These are phyloP conservation scores for Clonostachys solani DNA, from an alignment of 2,329 filamentous ascomycete genomes.

Conservation along the genomic window DNA sequence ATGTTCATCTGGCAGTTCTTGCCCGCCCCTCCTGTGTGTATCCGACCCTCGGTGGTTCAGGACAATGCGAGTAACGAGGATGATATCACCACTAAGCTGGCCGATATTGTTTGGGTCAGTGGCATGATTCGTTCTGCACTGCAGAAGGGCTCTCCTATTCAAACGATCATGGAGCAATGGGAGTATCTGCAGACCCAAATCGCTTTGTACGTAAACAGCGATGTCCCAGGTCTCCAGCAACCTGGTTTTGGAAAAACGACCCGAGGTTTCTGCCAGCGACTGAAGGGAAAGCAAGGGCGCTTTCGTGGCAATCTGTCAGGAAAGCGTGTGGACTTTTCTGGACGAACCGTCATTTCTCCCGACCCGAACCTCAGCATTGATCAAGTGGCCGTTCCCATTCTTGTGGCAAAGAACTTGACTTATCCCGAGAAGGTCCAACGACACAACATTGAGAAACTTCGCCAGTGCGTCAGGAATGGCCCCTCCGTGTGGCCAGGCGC, in stretches of 20 bases:
- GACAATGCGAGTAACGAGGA: conserved; percentile 94
- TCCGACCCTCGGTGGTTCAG: conserved; percentile 89
- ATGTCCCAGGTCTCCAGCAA: conserved; percentile 88
- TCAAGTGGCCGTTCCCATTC: conserved; percentile 83
- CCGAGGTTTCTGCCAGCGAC: conserved; percentile 86
- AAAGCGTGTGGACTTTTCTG: conserved; percentile 98
- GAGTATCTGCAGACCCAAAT: conserved; percentile 94
- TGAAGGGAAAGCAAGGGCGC: conserved; percentile 96
- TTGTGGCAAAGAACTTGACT: conserved; percentile 94
- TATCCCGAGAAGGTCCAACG: conserved; percentile 86
- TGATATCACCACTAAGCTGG: conserved; percentile 93
- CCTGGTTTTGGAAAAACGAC: conserved; percentile 84
- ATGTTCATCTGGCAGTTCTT: conserved; percentile 98
- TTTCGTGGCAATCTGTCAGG: conserved; percentile 96
- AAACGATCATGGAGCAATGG: conserved; percentile 97
- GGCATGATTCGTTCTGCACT: conserved; percentile 80
- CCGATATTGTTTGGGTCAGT: conserved; percentile 92
- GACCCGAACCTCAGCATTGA: conserved; percentile 93
- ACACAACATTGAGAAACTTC: conserved; percentile 81
- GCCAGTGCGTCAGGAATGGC: conserved; percentile 70
- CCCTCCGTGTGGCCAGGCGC: conserved; percentile 81
- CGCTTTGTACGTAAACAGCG: conserved; percentile 97
- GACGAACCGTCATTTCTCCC: conserved; percentile 93
- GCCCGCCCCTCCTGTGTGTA: conserved; percentile 89
- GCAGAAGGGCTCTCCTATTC: conserved; percentile 76